Evolutionary conservation across 2,329 filamentous ascomycete species (phyloP).

Genomic region (Colletotrichum noveboracense): DNA sequence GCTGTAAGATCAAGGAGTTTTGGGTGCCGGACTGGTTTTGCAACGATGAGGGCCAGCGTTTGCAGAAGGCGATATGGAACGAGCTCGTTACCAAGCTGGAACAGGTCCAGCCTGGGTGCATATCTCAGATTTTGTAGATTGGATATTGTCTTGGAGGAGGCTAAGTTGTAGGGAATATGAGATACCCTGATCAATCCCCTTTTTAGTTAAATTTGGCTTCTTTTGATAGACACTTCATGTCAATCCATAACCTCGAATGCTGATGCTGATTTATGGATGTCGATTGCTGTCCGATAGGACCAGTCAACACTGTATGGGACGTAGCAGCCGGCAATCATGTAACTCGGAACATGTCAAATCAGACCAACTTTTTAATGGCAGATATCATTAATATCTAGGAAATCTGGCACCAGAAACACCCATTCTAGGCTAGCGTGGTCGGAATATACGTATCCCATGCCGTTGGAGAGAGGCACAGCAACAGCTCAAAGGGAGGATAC

Average conservation of each 20-base stretch:
- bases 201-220: background rate
- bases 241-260: background rate
- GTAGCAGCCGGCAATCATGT: background rate
- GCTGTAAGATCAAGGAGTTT: slow-evolving; percentile 31
- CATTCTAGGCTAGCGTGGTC: background rate
- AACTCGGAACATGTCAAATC: background rate
- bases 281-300: background rate
- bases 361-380: background rate
- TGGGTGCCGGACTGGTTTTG: slow-evolving; percentile 11
- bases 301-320: background rate
- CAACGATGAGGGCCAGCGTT: background rate
- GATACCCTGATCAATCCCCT: background rate
- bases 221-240: background rate
- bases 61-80: slow-evolving; percentile 5
- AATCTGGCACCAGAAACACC: background rate
- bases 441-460: background rate
- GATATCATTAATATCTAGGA: background rate
- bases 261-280: background rate
- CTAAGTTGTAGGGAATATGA: background rate
- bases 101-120: background rate
- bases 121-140: background rate
- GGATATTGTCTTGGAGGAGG: background rate
- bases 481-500: background rate
- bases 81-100: slow-evolving; percentile 1
- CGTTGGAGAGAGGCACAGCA: background rate